Conservation (phyloP, 768 basidiomycete species). For the Boletus subcaerulescens region DNA sequence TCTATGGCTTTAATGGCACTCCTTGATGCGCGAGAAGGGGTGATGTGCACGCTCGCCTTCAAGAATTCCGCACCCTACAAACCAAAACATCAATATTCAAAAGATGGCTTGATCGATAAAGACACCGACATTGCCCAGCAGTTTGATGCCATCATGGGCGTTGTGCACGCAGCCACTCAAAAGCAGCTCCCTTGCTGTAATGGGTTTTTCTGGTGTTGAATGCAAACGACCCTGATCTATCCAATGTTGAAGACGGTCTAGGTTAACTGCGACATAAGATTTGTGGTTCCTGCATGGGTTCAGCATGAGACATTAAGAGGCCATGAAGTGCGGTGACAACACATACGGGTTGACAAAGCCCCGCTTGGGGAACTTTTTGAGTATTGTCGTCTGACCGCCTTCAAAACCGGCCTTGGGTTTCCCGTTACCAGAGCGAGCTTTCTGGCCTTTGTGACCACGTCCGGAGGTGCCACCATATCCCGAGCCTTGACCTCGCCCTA, state of each 20-base stretch:
- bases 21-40: constrained; percentile 81
- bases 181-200: constrained; percentile 85
- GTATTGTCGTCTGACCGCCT: constrained; percentile 95
- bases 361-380: constrained; percentile 86
- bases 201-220: constrained; percentile 76
- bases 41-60: constrained; percentile 71
- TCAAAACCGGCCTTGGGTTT: constrained; percentile 84
- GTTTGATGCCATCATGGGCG: constrained; percentile 86
- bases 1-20: constrained; percentile 86
- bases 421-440: constrained; percentile 85
- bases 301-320: background rate
- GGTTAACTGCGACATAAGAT: constrained; percentile 78
- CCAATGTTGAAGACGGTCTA: constrained; percentile 89
- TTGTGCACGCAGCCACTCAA: constrained; percentile 86
- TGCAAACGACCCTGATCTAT: constrained; percentile 79
- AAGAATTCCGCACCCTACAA: constrained; percentile 63
- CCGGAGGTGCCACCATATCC: constrained; percentile 91
- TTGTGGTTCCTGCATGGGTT: constrained; percentile 60
- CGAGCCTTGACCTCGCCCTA: constrained; percentile 91
- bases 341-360: constrained; percentile 93
- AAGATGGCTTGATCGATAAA: background rate
- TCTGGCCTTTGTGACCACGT: constrained; percentile 94
- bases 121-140: constrained; percentile 72
- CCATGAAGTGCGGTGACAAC: background rate
- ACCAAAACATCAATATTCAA: background rate